phyloP scores from a whole-genome alignment of 768 basidiomycete genomes.

The Boletus tomentosulus region DNA sequence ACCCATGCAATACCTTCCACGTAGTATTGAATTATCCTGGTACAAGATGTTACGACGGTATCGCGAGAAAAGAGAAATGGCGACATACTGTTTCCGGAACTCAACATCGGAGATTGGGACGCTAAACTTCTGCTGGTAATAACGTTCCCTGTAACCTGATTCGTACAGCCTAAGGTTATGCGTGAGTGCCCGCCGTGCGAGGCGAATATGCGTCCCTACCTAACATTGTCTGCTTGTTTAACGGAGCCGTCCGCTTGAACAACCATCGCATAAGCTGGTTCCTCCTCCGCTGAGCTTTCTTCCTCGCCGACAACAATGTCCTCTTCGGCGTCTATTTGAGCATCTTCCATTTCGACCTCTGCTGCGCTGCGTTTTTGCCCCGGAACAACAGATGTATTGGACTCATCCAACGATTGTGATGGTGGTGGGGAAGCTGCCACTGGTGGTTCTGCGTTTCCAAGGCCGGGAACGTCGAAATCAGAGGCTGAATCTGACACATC shows the following conservation, averaged over 20 bases:
- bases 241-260: conserved; percentile 91
- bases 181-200: conserved; percentile 2
- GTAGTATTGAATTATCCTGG: conserved; percentile 77
- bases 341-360: conserved; percentile 41
- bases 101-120: conserved; percentile 64
- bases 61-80: background rate
- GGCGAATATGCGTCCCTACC: conserved; percentile 47
- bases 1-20: conserved; percentile 97
- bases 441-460: conserved; percentile 26
- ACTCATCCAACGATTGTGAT: conserved; percentile 22
- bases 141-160: conserved; percentile 91
- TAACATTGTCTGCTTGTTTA: conserved; percentile 89
- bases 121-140: conserved; percentile 92
- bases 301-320: conserved; percentile 30
- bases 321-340: conserved; percentile 28
- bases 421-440: conserved; percentile 12
- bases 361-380: conserved; percentile 46
- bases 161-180: conserved; percentile 74
- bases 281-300: conserved; percentile 46
- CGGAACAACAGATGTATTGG: conserved; percentile 3
- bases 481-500: conserved; percentile 27
- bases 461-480: conserved; percentile 34
- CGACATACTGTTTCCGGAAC: conserved; percentile 67
- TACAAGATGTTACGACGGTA: conserved; percentile 4
- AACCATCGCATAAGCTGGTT: conserved; percentile 55